Base-by-base conservation (phyloP, 2,329 filamentous ascomycete species). In the Hypomyces perniciosus region DNA sequence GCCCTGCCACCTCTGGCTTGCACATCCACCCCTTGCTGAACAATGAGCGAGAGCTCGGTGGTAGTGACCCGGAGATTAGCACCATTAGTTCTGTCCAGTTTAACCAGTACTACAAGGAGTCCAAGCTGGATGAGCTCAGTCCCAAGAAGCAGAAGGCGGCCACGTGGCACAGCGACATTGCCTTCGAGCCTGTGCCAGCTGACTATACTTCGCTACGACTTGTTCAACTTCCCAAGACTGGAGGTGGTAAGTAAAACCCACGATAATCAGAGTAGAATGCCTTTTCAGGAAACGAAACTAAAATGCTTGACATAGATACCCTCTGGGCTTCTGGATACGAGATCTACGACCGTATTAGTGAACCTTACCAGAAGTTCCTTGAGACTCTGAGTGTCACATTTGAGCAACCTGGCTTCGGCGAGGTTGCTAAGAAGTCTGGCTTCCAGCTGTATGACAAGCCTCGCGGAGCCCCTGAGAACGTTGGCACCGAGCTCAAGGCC, bases 241-340 rank as follows among this genome's bases (percentile, higher is more conserved):
- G 79, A 4, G 74, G 79, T 38, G 79, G 70, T 69, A 56, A 73
- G 66, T 57, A 9, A 41, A 4, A 6, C 1, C 44, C n/a, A n/a
- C 27, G 13, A 39, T 9, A 4, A 27, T 9, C 5, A 5, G 5
- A 7, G 31, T 29, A 9, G 28, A 33, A 31, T 5, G 6, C 9
- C 5, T 50, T 8, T 8, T 12, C 13, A 2, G 20, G 8, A 6
- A 39, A 12, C 8, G n/a, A 34, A 35, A 54, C 30, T 10, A 45
- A 51, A 5, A 4, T 6, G n/a, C 26, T 7, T 6, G 20, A 30
- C 28, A 5, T 27, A 74, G 75, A 79, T 62, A 85, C 84, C 0
- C 73, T 86, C 5, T 86, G 83, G 81, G 83, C 83, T 0, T 83
- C 80, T 0, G 81, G 81, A 0, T 85, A 85, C 60, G 82, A 86